phyloP scores from a whole-genome alignment of 140 eudicot genomes.

The Anethum foeniculum region DNA sequence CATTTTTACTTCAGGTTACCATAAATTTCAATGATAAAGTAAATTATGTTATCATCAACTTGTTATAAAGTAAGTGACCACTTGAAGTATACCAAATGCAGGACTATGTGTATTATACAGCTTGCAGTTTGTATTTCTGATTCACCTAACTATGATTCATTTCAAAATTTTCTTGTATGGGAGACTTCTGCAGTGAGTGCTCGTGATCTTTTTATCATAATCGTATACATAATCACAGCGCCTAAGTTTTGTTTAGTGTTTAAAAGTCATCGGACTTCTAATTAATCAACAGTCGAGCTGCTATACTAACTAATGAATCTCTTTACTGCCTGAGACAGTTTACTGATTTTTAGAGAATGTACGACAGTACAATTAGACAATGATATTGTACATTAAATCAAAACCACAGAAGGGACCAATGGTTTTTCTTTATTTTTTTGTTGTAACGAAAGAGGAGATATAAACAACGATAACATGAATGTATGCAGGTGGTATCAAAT shows the following conservation, averaged over 20 bases:
- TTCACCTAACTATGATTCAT: background rate
- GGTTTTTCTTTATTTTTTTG: background rate
- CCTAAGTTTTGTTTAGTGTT: background rate
- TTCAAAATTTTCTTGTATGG: background rate
- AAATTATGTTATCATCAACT: background rate
- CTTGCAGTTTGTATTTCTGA: background rate
- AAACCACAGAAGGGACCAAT: background rate
- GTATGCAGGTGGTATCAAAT: constrained; percentile 69
- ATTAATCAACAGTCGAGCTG: background rate
- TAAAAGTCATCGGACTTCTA: background rate
- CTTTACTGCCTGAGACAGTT: background rate
- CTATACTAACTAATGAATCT: background rate
- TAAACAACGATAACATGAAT: constrained; percentile 2
- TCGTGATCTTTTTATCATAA: background rate
- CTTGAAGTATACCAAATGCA: background rate
- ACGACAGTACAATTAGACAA: background rate
- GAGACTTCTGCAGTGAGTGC: background rate
- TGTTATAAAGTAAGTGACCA: background rate
- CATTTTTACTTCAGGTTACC: background rate
- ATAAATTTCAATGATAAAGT: background rate
- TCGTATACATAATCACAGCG: background rate
- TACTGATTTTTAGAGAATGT: background rate
- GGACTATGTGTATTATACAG: background rate
- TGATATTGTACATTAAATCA: background rate
- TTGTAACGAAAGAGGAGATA: background rate